A percentile compares a stretch with the other conserved stretches of the same genome.
Conservation (phyloP, 2,329 filamentous ascomycete genomes). For the Aschersonia sp. region DNA sequence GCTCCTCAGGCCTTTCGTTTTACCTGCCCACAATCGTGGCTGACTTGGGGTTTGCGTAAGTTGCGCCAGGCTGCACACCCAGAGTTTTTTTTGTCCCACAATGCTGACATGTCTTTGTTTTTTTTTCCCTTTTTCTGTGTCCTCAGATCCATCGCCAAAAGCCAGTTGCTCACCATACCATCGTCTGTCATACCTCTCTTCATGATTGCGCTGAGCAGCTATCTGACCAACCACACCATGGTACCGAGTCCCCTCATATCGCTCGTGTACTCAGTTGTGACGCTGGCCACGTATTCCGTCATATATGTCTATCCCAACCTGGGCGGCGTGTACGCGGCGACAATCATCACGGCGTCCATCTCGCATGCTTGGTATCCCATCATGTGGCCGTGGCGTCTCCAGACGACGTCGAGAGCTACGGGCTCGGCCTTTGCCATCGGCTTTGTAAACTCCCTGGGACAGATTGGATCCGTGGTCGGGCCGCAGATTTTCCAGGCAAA, state of each 20-base stretch:
- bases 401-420: constrained; percentile 28
- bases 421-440: constrained; percentile 34
- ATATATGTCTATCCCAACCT: constrained; percentile 28
- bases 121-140: too few species aligned
- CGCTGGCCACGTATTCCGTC: constrained; percentile 13
- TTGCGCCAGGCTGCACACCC: not conserved
- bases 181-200: constrained; percentile 25
- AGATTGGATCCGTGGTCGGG: constrained; percentile 32
- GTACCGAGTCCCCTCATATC: constrained; percentile 29
- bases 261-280: constrained; percentile 28
- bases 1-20: constrained; percentile 24
- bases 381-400: constrained; percentile 37
- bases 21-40: constrained; percentile 28
- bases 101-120: not conserved
- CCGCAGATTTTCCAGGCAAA: constrained; percentile 27
- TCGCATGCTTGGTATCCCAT: constrained; percentile 29
- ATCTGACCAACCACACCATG: constrained; percentile 25
- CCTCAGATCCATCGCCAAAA: constrained; percentile 24
- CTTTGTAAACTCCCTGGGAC: constrained; percentile 34
- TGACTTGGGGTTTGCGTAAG: constrained; percentile 21
- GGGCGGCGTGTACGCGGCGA: constrained; percentile 31
- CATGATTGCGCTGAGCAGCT: constrained; percentile 25
- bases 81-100: not conserved
- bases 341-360: constrained; percentile 26
- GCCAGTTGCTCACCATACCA: constrained; percentile 34